These are phyloP conservation scores for Cladophialophora carrionii DNA, from an alignment of 2,329 filamentous ascomycete species.

Conservation along the genomic window DNA sequence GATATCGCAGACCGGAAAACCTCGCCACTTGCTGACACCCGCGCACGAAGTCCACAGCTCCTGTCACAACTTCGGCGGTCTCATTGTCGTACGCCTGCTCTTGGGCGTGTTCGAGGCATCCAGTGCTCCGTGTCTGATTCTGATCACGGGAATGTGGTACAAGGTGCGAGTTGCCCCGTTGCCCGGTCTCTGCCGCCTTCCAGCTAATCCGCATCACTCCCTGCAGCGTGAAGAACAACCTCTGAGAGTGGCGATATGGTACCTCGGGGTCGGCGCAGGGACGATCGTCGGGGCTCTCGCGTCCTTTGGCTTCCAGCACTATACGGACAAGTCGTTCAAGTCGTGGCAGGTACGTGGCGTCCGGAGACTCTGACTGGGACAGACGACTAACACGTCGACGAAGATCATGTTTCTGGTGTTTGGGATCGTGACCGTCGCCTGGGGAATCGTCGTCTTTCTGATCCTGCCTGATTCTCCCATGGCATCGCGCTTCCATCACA, in stretches of 20 bases:
- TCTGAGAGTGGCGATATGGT: constrained; percentile 65
- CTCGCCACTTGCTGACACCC: background rate
- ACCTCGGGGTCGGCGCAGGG: constrained; percentile 61
- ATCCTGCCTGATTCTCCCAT: constrained; percentile 58
- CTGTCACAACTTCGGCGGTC: constrained; percentile 56
- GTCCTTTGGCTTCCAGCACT: constrained; percentile 58
- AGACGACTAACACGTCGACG: constrained; percentile 42
- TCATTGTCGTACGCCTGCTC: constrained; percentile 61
- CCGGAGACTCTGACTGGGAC: background rate
- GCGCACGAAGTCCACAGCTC: constrained; percentile 41
- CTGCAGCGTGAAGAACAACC: constrained; percentile 54
- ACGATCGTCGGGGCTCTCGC: constrained; percentile 56
- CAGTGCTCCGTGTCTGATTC: constrained; percentile 63
- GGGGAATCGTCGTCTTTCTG: constrained; percentile 49
- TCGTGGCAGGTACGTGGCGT: constrained; percentile 38
- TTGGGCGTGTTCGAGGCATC: constrained; percentile 65
- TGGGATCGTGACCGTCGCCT: constrained; percentile 52
- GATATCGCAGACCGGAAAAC: background rate
- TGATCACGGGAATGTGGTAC: constrained; percentile 65
- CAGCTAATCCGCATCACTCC: too few relatives aligned
- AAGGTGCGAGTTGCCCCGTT: background rate
- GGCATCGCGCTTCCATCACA: constrained; percentile 42
- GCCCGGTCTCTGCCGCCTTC: background rate
- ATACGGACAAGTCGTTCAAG: constrained; percentile 13
- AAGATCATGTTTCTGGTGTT: constrained; percentile 57